Base-by-base conservation (phyloP, 2,329 filamentous ascomycete genomes). In the Pseudogymnoascus sp. region DNA sequence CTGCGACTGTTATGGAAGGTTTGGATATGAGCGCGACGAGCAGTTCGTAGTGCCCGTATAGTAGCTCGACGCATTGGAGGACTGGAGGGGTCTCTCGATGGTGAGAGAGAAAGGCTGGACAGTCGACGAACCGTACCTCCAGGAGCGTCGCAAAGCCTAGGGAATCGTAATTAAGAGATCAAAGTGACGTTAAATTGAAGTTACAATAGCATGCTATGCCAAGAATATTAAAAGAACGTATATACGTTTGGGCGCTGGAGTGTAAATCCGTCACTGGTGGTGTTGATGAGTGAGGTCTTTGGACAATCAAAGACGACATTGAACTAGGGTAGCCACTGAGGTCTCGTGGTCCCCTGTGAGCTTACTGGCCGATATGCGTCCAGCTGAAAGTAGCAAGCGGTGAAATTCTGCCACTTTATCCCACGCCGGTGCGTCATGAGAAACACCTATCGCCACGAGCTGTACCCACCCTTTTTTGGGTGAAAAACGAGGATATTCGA, bases 41-140 rank as follows among this genome's bases (percentile, higher is more conserved):
- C 84, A 72, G 86, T 85, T 79, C 88, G 84, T 75, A 89, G 78
- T 72, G 84, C 84, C 79, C 84, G 83, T 67, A 86, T 77, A 69
- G 84, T 83, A 76, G 83, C 87, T 77, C 87, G 88, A 84, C 88
- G 88, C 89, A 92, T 92, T 78, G 79, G 79, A 71, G 25, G 16
- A 44, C 60, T 67, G 47, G 47, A 53, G n/a, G 4, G 47, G 23
- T 53, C 47, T 53, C 47, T 53, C 23, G 47, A 31, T 4, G 23
- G 23, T 5, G 23, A 53, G 47, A 53, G 25, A 31, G 25, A 16
- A 16, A 28, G 47, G 47, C 25, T 53, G 23, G 23, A 11, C 5
- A 31, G 23, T 53, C 14, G 23, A 53, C 23, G 47, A 53, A 53
- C 23, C 25, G 47, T 23, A 53, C 47, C 47, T 16, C 23, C 14